A percentile compares a stretch with the other conserved stretches of the same genome.
These are phyloP conservation scores for Periglandula ipomoeae DNA, from an alignment of 2,329 filamentous ascomycete species.

Conservation along the genomic window DNA sequence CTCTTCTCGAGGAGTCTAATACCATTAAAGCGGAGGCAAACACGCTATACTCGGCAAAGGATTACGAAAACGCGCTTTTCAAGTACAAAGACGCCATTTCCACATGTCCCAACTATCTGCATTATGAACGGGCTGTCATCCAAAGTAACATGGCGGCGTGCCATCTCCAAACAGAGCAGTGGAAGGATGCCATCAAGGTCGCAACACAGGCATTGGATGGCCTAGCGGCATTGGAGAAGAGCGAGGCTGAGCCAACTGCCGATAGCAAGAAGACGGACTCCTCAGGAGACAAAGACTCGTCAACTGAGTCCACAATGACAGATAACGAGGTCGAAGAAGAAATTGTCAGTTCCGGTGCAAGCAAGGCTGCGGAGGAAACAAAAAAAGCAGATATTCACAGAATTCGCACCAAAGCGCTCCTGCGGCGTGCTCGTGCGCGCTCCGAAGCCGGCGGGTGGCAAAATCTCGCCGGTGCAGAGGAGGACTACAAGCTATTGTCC, in stretches of 20 bases:
- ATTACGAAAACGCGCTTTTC: constrained; percentile 69
- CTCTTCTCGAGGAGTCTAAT: constrained; percentile 62
- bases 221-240: constrained; percentile 50
- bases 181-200: constrained; percentile 70
- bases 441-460: constrained; percentile 69
- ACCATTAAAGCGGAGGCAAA: constrained; percentile 70
- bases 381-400: constrained; percentile 55
- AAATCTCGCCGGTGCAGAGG: constrained; percentile 63
- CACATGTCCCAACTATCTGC: constrained; percentile 72
- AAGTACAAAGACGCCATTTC: constrained; percentile 74
- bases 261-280: background rate
- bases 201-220: constrained; percentile 66
- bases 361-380: constrained; percentile 30
- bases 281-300: background rate
- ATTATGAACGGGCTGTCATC: constrained; percentile 81
- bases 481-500: constrained; percentile 67
- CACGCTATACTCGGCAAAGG: constrained; percentile 60
- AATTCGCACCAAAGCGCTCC: constrained; percentile 73
- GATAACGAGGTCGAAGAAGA: constrained; percentile 43
- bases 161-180: constrained; percentile 74
- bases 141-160: constrained; percentile 86
- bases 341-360: constrained; percentile 50
- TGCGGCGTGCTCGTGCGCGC: constrained; percentile 67
- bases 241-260: constrained; percentile 30
- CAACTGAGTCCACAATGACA: constrained; percentile 23